phyloP scores from a whole-genome alignment of 163 green algal species.

The Scenedesmus sp. region DNA sequence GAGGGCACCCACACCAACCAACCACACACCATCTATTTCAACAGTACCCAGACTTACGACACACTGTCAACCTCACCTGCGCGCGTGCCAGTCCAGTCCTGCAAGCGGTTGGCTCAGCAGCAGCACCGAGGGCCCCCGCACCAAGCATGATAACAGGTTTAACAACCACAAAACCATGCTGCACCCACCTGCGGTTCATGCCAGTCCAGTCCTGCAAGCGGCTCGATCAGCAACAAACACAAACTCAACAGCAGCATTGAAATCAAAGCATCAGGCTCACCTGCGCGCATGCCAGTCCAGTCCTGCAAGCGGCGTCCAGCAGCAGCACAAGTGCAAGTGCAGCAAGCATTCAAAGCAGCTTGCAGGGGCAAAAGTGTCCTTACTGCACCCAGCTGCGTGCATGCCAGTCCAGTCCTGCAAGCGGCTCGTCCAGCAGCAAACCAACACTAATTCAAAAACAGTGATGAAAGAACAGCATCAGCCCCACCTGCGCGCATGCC shows the following conservation, averaged over 20 bases:
- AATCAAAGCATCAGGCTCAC: not conserved
- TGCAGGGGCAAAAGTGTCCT: not conserved
- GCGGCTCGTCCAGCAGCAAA: not conserved
- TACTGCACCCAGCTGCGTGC: not conserved
- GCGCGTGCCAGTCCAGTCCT: slow-evolving; percentile 89
- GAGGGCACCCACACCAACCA: slow-evolving; percentile 68
- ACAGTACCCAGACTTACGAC: not conserved
- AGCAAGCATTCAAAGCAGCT: too few species aligned
- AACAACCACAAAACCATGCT: not conserved
- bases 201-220: too few species aligned
- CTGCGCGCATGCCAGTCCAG: slow-evolving; percentile 54
- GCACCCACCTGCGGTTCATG: not conserved
- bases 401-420: too few species aligned
- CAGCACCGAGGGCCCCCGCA: too few species aligned
- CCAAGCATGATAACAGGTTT: too few species aligned
- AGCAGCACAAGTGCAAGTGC: slow-evolving; percentile 8
- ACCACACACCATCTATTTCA: not conserved
- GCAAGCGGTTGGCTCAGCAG: slow-evolving; percentile 94
- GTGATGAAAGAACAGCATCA: not conserved
- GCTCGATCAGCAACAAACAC: not conserved
- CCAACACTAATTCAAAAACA: too few species aligned
- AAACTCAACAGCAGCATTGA: not conserved
- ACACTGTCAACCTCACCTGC: slow-evolving; percentile 39
- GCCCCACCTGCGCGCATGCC: not conserved
- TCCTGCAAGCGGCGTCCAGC: too few species aligned